A percentile compares a stretch with the other conserved stretches of the same genome.
phyloP scores from a whole-genome alignment of 2,329 filamentous ascomycete genomes.

The Phyllosticta paracitricarpa region DNA sequence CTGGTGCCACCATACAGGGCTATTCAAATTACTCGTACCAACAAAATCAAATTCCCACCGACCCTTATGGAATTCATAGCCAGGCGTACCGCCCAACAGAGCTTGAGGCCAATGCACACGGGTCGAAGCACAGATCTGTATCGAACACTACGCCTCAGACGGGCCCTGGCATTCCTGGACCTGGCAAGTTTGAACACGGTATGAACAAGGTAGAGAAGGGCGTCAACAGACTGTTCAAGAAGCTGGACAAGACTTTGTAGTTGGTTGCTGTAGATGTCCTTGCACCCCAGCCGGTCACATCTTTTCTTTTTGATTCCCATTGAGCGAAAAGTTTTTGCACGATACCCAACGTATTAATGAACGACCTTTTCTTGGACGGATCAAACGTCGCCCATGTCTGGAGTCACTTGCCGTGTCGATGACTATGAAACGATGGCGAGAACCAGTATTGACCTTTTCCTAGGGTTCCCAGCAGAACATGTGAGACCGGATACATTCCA shows the following conservation, averaged over 20 bases:
- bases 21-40: constrained; percentile 46
- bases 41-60: constrained; percentile 10
- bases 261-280: neutral
- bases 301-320: neutral
- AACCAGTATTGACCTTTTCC: too few species aligned
- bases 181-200: constrained; percentile 53
- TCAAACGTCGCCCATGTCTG: neutral
- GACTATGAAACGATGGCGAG: too few species aligned
- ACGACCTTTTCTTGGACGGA: neutral
- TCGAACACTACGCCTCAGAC: constrained; percentile 1
- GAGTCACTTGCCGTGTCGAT: too few species aligned
- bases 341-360: neutral
- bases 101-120: constrained; percentile 39
- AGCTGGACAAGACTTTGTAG: constrained; percentile 64
- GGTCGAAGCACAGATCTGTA: constrained; percentile 23
- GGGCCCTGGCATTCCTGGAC: constrained; percentile 15
- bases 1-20: constrained; percentile 40
- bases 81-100: constrained; percentile 62
- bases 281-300: neutral
- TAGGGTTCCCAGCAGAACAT: too few species aligned
- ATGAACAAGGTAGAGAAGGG: constrained; percentile 60
- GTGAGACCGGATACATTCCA: too few species aligned
- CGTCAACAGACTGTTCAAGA: constrained; percentile 63
- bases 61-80: constrained; percentile 51
- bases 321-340: neutral